phyloP scores from a whole-genome alignment of 768 basidiomycete genomes.

The Aureoboletus auriporus region DNA sequence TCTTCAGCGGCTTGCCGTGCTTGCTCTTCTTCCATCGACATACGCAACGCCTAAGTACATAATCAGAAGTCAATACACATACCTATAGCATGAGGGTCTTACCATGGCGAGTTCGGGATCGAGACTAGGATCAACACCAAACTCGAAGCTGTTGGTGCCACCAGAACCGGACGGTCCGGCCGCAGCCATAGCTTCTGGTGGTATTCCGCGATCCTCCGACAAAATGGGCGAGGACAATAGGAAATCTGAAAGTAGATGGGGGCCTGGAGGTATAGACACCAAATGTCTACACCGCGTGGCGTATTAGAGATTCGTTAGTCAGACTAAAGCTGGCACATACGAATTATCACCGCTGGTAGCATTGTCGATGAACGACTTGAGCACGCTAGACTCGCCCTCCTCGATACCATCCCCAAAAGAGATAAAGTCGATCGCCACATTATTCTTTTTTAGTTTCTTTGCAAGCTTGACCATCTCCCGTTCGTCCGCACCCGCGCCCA shows the following conservation, averaged over 20 bases:
- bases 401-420: constrained; percentile 89
- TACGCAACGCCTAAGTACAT: constrained; percentile 73
- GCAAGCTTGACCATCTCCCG: constrained; percentile 83
- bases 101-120: constrained; percentile 98
- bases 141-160: constrained; percentile 64
- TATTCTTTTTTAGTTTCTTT: constrained; percentile 99
- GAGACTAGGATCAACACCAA: constrained; percentile 90
- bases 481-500: constrained; percentile 65
- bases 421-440: constrained; percentile 90
- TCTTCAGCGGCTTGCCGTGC: constrained; percentile 62
- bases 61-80: neutral
- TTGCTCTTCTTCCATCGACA: constrained; percentile 95
- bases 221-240: constrained; percentile 81
- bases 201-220: constrained; percentile 73
- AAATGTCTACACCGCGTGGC: constrained; percentile 57
- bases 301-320: neutral
- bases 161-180: constrained; percentile 47
- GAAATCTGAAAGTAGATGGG: constrained; percentile 78
- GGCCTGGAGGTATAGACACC: constrained; percentile 71
- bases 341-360: constrained; percentile 82
- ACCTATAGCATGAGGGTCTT: constrained; percentile 16
- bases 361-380: constrained; percentile 81
- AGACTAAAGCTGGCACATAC: constrained; percentile 41
- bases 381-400: constrained; percentile 59
- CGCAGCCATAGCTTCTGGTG: constrained; percentile 51